These are phyloP conservation scores for Polytrichum commune DNA, from an alignment of 225 moss, liverwort and hornwort species.

Conservation along the genomic window DNA sequence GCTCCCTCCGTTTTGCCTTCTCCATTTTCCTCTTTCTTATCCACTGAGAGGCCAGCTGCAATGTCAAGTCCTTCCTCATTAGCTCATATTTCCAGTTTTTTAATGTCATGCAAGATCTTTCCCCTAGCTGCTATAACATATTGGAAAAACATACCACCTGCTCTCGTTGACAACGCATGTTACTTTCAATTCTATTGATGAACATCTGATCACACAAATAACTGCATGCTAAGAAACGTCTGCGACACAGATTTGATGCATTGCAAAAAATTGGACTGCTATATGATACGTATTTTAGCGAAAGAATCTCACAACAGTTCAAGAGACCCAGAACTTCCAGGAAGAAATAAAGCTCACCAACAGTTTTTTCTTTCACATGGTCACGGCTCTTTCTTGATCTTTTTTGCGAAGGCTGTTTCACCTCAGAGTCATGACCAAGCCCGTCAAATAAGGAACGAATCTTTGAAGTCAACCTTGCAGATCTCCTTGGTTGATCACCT, in stretches of 20 bases:
- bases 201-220: too few species aligned
- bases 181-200: too few species aligned
- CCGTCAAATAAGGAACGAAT: slow-evolving; percentile 54
- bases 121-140: slow-evolving; percentile 6
- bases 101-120: slow-evolving; percentile 18
- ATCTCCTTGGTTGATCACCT: slow-evolving; percentile 81
- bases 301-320: neutral
- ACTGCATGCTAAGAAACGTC: too few species aligned
- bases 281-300: too few species aligned
- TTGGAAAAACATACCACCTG: slow-evolving; percentile 4
- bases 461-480: slow-evolving; percentile 68
- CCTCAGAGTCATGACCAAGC: slow-evolving; percentile 40
- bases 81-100: slow-evolving; percentile 24
- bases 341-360: slow-evolving; percentile 26
- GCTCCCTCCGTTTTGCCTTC: slow-evolving; percentile 14
- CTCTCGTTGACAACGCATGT: too few species aligned
- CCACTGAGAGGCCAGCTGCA: slow-evolving; percentile 12
- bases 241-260: too few species aligned
- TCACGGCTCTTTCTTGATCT: slow-evolving; percentile 50
- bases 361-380: slow-evolving; percentile 26
- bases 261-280: too few species aligned
- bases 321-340: neutral
- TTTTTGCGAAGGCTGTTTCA: slow-evolving; percentile 54
- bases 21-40: slow-evolving; percentile 26
- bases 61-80: slow-evolving; percentile 10